phyloP scores from a whole-genome alignment of 305 asterid genomes.

The Plantago coronopus region DNA sequence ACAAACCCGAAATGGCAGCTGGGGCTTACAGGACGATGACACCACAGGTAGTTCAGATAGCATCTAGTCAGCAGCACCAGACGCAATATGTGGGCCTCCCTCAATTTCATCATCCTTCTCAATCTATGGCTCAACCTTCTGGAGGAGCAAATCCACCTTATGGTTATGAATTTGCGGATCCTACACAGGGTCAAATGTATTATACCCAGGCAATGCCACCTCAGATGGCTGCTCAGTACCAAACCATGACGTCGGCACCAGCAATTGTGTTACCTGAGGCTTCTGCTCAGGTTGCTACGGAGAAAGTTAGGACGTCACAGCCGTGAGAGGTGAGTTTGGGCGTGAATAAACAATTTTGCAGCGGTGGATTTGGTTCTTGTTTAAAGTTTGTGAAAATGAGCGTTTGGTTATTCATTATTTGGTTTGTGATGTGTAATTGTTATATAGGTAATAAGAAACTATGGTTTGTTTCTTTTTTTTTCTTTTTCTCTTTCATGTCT shows the following conservation, averaged over 20 bases:
- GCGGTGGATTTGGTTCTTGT: constrained; percentile 39
- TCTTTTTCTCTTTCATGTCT: constrained; percentile 31
- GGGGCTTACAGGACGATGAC: constrained; percentile 60
- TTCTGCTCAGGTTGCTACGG: constrained; percentile 52
- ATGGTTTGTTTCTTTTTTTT: constrained; percentile 15
- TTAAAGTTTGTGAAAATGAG: constrained; percentile 36
- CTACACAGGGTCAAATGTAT: constrained; percentile 60
- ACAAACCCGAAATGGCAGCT: constrained; percentile 57
- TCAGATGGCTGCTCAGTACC: constrained; percentile 68
- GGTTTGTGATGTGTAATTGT: constrained; percentile 60
- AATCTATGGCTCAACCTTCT: constrained; percentile 55
- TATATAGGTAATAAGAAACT: constrained; percentile 48
- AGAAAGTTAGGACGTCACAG: constrained; percentile 49
- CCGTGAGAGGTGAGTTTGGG: constrained; percentile 51
- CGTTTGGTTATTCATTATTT: constrained; percentile 35
- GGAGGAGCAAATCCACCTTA: constrained; percentile 44
- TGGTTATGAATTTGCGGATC: constrained; percentile 63
- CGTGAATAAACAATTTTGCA: constrained; percentile 78
- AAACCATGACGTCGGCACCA: constrained; percentile 59
- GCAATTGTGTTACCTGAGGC: constrained; percentile 38
- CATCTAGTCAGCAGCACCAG: constrained; percentile 55
- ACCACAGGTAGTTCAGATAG: constrained; percentile 53
- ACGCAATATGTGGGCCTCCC: constrained; percentile 60
- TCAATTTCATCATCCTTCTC: constrained; percentile 75
- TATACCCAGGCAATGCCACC: constrained; percentile 64